These are phyloP conservation scores for Talaromyces sp. DNA, from an alignment of 2,329 filamentous ascomycete species.

Conservation along the genomic window DNA sequence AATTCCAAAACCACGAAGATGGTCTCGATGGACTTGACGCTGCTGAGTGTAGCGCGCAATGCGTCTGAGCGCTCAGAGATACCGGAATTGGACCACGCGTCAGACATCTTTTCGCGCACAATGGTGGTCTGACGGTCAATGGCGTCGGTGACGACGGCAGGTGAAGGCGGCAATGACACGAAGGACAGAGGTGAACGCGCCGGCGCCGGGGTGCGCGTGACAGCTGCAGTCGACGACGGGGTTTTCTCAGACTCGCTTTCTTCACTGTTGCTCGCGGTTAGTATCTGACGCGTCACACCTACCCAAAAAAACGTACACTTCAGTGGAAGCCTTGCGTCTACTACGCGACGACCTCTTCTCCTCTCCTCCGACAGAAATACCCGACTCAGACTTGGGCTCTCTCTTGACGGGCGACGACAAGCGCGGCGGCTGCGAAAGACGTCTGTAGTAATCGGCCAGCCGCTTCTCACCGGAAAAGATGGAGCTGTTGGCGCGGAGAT, in stretches of 20 bases:
- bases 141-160: conserved; percentile 68
- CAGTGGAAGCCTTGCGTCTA: conserved; percentile 41
- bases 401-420: conserved; percentile 47
- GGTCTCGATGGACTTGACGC: conserved; percentile 64
- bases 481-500: conserved; percentile 63
- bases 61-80: conserved; percentile 50
- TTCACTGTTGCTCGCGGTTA: conserved; percentile 16
- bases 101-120: conserved; percentile 31
- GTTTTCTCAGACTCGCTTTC: conserved; percentile 29
- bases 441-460: conserved; percentile 71
- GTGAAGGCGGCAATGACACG: conserved; percentile 71
- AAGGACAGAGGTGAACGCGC: conserved; percentile 42
- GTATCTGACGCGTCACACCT: conserved; percentile 13
- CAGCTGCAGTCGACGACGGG: conserved; percentile 47
- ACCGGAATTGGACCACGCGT: conserved; percentile 33
- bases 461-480: conserved; percentile 59
- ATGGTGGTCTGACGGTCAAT: conserved; percentile 60
- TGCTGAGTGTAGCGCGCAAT: conserved; percentile 64
- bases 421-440: conserved; percentile 32
- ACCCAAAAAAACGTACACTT: conserved; percentile 17
- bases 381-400: conserved; percentile 37
- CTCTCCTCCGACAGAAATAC: conserved; percentile 24
- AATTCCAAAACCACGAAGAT: conserved; percentile 65
- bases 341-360: conserved; percentile 32
- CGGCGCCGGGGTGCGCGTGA: conserved; percentile 22